These are phyloP conservation scores for Trametes elegans DNA, from an alignment of 768 basidiomycete genomes.

Conservation along the genomic window DNA sequence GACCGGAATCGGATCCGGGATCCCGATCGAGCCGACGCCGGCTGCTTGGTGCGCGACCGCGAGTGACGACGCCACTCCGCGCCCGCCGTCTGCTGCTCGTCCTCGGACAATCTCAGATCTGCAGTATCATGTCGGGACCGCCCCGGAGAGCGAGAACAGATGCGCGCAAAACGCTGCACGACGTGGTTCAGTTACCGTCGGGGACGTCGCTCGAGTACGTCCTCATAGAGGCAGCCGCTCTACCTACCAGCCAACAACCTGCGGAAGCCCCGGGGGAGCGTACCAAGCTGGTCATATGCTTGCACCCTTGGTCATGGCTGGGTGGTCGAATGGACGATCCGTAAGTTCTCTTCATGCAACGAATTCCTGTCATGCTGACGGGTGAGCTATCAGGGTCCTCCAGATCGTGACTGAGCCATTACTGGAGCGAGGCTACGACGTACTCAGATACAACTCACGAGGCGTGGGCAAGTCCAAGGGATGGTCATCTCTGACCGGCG, in stretches of 20 bases:
- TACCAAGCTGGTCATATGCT: conserved; percentile 60
- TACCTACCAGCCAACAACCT: neutral
- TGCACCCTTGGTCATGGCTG: conserved; percentile 87
- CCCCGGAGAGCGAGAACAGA: too few species aligned
- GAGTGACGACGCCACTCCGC: too few species aligned
- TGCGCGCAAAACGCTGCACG: neutral
- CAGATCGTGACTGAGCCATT: conserved; percentile 41
- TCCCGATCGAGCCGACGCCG: too few species aligned
- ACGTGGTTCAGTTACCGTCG: conserved; percentile 22
- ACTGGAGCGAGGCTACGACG: conserved; percentile 46
- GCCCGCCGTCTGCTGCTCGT: too few species aligned
- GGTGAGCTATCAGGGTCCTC: conserved; percentile 43
- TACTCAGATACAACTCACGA: conserved; percentile 74
- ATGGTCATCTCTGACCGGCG: conserved; percentile 70
- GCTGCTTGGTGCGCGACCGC: too few species aligned
- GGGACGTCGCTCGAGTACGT: conserved; percentile 25
- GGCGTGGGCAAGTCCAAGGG: conserved; percentile 76
- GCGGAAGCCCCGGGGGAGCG: too few species aligned
- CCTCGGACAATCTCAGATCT: too few species aligned
- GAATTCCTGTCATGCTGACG: neutral
- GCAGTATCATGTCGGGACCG: too few species aligned
- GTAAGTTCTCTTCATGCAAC: conserved; percentile 49
- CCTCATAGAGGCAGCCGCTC: conserved; percentile 5
- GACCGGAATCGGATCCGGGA: too few species aligned
- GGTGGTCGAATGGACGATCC: conserved; percentile 76